Conservation (phyloP, 257 asterid genomes). For the Nicotiana sylvestris region DNA sequence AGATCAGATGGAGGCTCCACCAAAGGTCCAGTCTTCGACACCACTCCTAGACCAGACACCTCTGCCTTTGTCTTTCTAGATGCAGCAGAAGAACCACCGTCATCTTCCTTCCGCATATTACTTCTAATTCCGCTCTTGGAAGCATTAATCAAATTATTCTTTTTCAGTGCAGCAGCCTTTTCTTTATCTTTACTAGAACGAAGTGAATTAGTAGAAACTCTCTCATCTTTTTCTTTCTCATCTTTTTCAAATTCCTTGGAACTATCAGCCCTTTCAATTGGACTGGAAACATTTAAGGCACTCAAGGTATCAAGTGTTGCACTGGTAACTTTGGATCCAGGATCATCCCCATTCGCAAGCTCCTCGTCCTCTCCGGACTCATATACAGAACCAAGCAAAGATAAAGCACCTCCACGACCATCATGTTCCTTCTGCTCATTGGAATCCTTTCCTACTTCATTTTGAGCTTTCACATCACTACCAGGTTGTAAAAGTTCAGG, state of each 20-base stretch:
- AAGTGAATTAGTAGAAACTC: slow-evolving; percentile 25
- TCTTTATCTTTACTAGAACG: slow-evolving; percentile 37
- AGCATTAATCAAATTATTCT: slow-evolving; percentile 40
- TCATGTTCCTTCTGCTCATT: slow-evolving; percentile 26
- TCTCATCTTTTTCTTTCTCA: slow-evolving; percentile 33
- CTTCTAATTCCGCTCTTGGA: slow-evolving; percentile 38
- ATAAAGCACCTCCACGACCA: slow-evolving; percentile 61
- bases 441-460: slow-evolving; percentile 24
- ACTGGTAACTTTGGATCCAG: slow-evolving; percentile 22
- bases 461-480: slow-evolving; percentile 39
- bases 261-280: slow-evolving; percentile 32
- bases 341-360: slow-evolving; percentile 29
- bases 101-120: slow-evolving; percentile 34
- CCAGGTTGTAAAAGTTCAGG: slow-evolving; percentile 55
- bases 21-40: slow-evolving; percentile 33
- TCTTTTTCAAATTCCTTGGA: slow-evolving; percentile 30
- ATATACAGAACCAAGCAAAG: slow-evolving; percentile 87
- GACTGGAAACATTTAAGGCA: slow-evolving; percentile 23
- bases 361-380: slow-evolving; percentile 93
- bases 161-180: slow-evolving; percentile 47
- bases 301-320: slow-evolving; percentile 15
- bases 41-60: slow-evolving; percentile 18
- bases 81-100: slow-evolving; percentile 27
- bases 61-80: slow-evolving; percentile 32
- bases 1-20: slow-evolving; percentile 83